phyloP scores from a whole-genome alignment of 768 basidiomycete species.

The Guyanaporus albipodus region DNA sequence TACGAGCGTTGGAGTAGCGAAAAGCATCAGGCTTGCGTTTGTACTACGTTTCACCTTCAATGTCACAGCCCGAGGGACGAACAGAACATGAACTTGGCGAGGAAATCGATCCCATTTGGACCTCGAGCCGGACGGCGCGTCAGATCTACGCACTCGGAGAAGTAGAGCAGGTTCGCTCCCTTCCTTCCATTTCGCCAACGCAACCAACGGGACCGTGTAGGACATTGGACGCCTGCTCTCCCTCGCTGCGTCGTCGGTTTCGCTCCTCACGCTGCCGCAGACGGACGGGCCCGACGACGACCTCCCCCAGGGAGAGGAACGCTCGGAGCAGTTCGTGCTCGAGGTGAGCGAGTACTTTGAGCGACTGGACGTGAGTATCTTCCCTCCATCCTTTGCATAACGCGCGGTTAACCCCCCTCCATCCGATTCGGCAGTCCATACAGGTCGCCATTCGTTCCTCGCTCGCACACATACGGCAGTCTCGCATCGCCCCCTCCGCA shows the following conservation, averaged over 20 bases:
- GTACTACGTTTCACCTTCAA: neutral
- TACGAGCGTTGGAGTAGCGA: too few relatives aligned
- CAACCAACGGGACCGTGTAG: slow-evolving; percentile 34
- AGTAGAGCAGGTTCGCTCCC: slow-evolving; percentile 62
- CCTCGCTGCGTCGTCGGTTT: slow-evolving; percentile 73
- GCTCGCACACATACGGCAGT: slow-evolving; percentile 75
- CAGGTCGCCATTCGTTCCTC: slow-evolving; percentile 74
- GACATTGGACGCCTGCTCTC: slow-evolving; percentile 74
- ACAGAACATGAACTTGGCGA: slow-evolving; percentile 12
- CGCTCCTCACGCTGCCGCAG: slow-evolving; percentile 77
- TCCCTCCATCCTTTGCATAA: neutral
- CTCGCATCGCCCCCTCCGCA: slow-evolving; percentile 83
- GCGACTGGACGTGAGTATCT: slow-evolving; percentile 61
- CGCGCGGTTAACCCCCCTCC: neutral
- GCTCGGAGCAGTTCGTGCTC: slow-evolving; percentile 80
- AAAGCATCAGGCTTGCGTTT: too few relatives aligned
- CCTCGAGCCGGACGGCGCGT: slow-evolving; percentile 72
- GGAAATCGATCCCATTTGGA: slow-evolving; percentile 77
- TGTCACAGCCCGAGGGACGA: slow-evolving; percentile 22
- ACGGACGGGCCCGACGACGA: slow-evolving; percentile 65
- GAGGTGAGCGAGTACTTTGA: slow-evolving; percentile 87
- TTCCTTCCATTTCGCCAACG: neutral
- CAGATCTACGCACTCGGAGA: slow-evolving; percentile 78
- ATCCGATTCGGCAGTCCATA: slow-evolving; percentile 56
- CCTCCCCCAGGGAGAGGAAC: slow-evolving; percentile 76